A percentile compares a stretch with the other conserved stretches of the same genome.
These are phyloP conservation scores for Avena insularis DNA, from an alignment of 176 grass and related monocot species.

Conservation along the genomic window DNA sequence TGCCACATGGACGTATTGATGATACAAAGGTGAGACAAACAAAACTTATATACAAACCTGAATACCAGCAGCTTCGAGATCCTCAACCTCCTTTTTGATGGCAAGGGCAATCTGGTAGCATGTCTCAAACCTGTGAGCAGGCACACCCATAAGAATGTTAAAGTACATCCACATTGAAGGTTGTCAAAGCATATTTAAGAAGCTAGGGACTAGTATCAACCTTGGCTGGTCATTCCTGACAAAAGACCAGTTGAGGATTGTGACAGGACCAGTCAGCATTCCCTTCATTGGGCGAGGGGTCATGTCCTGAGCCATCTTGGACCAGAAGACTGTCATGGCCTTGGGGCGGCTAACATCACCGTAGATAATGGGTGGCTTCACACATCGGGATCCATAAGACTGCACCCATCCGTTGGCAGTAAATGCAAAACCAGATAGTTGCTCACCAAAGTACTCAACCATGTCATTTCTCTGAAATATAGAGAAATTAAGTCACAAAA, in stretches of 20 bases:
- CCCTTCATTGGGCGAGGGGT: slow-evolving; percentile 96
- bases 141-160: background rate
- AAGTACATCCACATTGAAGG: slow-evolving; percentile 26
- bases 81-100: slow-evolving; percentile 97
- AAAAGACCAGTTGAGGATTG: slow-evolving; percentile 99
- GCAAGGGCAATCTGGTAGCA: slow-evolving; percentile 99
- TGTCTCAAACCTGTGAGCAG: slow-evolving; percentile 76
- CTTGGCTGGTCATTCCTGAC: slow-evolving; percentile 96
- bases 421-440: slow-evolving; percentile 96
- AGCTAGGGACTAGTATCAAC: slow-evolving; percentile 49
- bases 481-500: background rate
- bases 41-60: slow-evolving; percentile 54
- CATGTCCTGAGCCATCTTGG: slow-evolving; percentile 86
- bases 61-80: slow-evolving; percentile 87
- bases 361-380: slow-evolving; percentile 96
- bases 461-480: slow-evolving; percentile 91
- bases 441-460: slow-evolving; percentile 99
- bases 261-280: slow-evolving; percentile 97
- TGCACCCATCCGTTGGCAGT: slow-evolving; percentile 98
- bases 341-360: slow-evolving; percentile 95
- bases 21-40: background rate
- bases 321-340: slow-evolving; percentile 98
- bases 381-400: slow-evolving; percentile 93
- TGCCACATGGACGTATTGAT: slow-evolving; percentile 24
- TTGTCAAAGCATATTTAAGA: slow-evolving; percentile 7